These are phyloP conservation scores for Centrapalus pauciflorus DNA, from an alignment of 129 eudicot genomes.

Conservation along the genomic window DNA sequence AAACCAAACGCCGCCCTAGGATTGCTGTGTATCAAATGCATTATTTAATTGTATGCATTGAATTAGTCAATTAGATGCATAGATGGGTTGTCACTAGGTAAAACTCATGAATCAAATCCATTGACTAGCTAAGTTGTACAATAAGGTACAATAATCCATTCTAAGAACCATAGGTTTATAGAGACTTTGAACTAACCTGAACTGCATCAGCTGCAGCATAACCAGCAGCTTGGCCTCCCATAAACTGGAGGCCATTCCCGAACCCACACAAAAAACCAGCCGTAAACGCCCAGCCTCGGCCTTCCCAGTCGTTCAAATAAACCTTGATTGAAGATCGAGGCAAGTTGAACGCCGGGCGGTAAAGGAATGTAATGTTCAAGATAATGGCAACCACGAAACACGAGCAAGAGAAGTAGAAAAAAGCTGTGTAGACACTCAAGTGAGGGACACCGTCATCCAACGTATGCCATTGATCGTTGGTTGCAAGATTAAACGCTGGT, in stretches of 20 bases:
- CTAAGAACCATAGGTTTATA: neutral
- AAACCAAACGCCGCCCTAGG: neutral
- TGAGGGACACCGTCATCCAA: slow-evolving; percentile 66
- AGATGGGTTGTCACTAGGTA: neutral
- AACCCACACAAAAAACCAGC: slow-evolving; percentile 89
- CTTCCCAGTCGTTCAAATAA: slow-evolving; percentile 70
- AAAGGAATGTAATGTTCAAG: slow-evolving; percentile 63
- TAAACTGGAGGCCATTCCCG: slow-evolving; percentile 90
- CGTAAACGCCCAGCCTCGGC: slow-evolving; percentile 82
- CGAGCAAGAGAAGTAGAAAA: slow-evolving; percentile 84
- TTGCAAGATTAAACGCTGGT: slow-evolving; percentile 84
- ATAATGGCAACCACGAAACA: slow-evolving; percentile 62
- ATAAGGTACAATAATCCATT: slow-evolving; percentile 7
- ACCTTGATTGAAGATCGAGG: slow-evolving; percentile 65
- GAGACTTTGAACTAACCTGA: slow-evolving; percentile 44
- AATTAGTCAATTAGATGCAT: neutral
- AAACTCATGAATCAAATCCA: neutral
- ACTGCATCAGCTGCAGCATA: slow-evolving; percentile 98
- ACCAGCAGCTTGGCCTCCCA: slow-evolving; percentile 99
- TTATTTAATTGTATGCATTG: neutral
- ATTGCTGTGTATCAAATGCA: neutral
- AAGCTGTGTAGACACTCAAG: slow-evolving; percentile 75
- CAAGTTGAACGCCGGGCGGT: slow-evolving; percentile 52
- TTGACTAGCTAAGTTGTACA: neutral
- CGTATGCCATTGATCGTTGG: slow-evolving; percentile 89